Evolutionary conservation across 495 filamentous ascomycete species (phyloP).

Genomic region (Penicillium angulare): DNA sequence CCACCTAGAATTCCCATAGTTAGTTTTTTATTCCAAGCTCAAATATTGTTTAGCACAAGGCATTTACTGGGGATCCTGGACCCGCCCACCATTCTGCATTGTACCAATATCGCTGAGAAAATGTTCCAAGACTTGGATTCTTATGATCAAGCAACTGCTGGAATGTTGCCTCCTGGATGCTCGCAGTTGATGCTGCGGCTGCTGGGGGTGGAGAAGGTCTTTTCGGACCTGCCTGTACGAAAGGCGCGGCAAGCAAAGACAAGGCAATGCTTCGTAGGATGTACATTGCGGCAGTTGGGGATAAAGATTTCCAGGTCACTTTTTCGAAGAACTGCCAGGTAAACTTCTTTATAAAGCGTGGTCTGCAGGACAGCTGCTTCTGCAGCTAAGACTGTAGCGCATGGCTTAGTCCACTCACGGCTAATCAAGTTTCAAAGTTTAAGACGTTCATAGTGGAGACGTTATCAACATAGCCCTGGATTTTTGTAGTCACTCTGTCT

Average conservation of each 20-base stretch:
- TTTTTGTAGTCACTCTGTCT: neutral
- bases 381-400: neutral
- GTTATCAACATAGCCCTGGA: neutral
- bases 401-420: neutral
- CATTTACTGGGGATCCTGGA: constrained; percentile 50
- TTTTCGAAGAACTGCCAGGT: neutral
- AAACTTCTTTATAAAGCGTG: neutral
- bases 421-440: neutral
- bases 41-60: neutral
- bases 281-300: neutral
- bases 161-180: constrained; percentile 33
- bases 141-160: constrained; percentile 55
- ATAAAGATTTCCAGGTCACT: neutral
- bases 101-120: constrained; percentile 54
- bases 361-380: neutral
- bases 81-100: constrained; percentile 50
- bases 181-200: constrained; percentile 6
- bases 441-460: neutral
- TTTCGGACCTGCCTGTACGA: neutral
- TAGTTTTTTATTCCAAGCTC: neutral
- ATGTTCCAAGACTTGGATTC: constrained; percentile 51
- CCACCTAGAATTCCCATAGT: constrained; percentile 28
- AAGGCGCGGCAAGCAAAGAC: neutral
- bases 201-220: constrained; percentile 14
- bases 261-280: neutral